Base-by-base conservation (phyloP, 768 basidiomycete genomes). In the Suillus luteus region DNA sequence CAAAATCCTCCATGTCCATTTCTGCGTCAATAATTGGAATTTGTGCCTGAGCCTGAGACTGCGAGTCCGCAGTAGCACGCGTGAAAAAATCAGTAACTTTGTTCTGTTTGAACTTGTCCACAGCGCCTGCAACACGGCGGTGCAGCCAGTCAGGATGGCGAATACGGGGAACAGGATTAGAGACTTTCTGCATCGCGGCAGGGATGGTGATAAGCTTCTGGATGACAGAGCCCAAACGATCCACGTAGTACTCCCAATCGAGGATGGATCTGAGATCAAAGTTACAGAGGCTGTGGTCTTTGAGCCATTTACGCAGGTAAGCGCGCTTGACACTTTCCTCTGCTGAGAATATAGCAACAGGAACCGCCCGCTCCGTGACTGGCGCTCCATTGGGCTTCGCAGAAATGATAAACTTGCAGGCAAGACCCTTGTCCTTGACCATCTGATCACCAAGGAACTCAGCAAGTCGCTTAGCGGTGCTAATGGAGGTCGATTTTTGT, bases 131-230 rank as follows among this genome's bases (percentile, higher is more conserved):
- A 12, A 99, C 93, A 52, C 97, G 85, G 52, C 92, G 89, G 76
- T 92, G 90, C 52, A 99, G 81, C 97, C 97, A 99, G 73, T 99
- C 97, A 0, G 97, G 97, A 78, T 99, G 97, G 31, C 89, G 89
- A 65, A 99, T 90, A 35, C 97, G 89, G 11, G 96, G 93, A 5
- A 99, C 97, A 5, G 97, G 97, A 72, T 99, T 99, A 5, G 93
- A 76, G 57, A 99, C 92, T 69, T 96, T 96, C 74, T 99, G 97
- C 85, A 99, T 91, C 1, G 97, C 97, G 8, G 97, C 97, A 9
- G 97, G 97, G 69, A 99, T 99, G 2, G 97, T 99, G 77, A 99
- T 99, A 62, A 99, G 81, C 70, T 99, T 99, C 77, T 99, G 97
- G 63, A 99, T 95, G 68, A 99, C 97, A 2, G 95, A 97, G 6